Percentiles rank a stretch among this genome's conserved stretches.
Evolutionary conservation across 2,329 filamentous ascomycete genomes (phyloP).

Genomic region (Aureobasidium melanogenum): DNA sequence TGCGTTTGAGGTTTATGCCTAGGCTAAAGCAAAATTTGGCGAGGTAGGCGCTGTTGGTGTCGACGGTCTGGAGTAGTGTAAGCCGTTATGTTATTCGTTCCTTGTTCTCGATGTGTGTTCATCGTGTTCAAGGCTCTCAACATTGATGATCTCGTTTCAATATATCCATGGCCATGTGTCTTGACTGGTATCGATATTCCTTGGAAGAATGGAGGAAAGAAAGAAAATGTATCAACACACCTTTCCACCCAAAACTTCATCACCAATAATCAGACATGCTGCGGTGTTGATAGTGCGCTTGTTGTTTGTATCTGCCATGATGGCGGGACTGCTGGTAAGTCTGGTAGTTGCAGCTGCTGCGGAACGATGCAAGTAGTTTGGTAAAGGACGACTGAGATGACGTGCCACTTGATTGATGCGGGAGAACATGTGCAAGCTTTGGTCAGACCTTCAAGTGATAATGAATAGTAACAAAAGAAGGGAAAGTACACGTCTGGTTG

Average conservation of each 20-base stretch:
- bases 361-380: constrained; percentile 46
- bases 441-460: background rate
- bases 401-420: constrained; percentile 64
- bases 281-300: constrained; percentile 74
- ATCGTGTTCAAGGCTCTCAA: background rate
- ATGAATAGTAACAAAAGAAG: background rate
- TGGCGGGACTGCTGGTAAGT: background rate
- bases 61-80: constrained; percentile 44
- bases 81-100: background rate
- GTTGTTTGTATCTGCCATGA: constrained; percentile 46
- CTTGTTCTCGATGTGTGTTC: no score
- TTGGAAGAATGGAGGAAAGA: background rate
- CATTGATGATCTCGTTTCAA: background rate
- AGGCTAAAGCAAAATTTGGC: constrained; percentile 59
- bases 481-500: background rate
- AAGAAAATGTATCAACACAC: constrained; percentile 36
- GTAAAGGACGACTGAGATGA: constrained; percentile 57
- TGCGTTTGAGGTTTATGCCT: constrained; percentile 63
- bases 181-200: background rate
- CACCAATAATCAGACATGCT: constrained; percentile 90
- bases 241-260: constrained; percentile 93
- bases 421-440: constrained; percentile 54
- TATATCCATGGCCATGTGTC: background rate
- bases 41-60: constrained; percentile 58
- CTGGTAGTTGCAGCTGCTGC: constrained; percentile 25